A percentile compares a stretch with the other conserved stretches of the same genome.
Evolutionary conservation across 441 rosid species (phyloP).

Genomic region (Dalechampia spathulata): DNA sequence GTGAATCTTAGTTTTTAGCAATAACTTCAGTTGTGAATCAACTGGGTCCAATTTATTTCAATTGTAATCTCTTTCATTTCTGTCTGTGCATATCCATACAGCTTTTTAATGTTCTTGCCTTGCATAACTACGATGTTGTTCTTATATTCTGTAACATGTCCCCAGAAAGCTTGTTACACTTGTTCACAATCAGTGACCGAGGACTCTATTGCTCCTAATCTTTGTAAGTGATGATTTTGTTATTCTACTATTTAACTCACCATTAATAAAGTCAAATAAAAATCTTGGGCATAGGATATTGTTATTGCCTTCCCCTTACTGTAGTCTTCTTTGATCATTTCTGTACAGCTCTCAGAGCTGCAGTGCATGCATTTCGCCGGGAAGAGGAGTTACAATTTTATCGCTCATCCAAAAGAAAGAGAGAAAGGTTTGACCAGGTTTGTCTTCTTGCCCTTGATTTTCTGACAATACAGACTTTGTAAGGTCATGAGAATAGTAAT

Average conservation of each 20-base stretch:
- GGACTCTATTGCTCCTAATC: conserved; percentile 67
- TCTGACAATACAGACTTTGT: not conserved
- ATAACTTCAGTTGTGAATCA: not conserved
- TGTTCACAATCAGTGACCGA: conserved; percentile 67
- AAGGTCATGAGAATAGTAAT: not conserved
- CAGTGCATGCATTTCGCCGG: conserved; percentile 77
- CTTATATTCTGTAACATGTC: conserved; percentile 15
- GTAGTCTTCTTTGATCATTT: conserved; percentile 1
- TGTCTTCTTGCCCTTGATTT: conserved; percentile 11
- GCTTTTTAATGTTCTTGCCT: not conserved
- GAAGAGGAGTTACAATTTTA: conserved; percentile 63
- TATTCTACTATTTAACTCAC: not conserved
- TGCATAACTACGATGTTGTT: conserved; percentile 6
- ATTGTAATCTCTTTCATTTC: conserved; percentile 9
- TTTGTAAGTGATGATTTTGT: conserved; percentile 47
- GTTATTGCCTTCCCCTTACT: not conserved
- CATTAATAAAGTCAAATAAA: not conserved
- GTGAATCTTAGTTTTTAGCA: not conserved
- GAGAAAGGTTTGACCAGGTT: conserved; percentile 88
- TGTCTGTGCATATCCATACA: not conserved
- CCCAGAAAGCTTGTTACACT: conserved; percentile 71
- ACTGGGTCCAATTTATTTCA: not conserved
- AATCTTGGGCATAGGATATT: not conserved
- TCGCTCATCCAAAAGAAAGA: conserved; percentile 67
- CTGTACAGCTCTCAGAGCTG: conserved; percentile 63